Percentiles rank a stretch among this genome's conserved stretches.
phyloP scores from a whole-genome alignment of 208 protist genomes.

The Trypanosoma rangeli region DNA sequence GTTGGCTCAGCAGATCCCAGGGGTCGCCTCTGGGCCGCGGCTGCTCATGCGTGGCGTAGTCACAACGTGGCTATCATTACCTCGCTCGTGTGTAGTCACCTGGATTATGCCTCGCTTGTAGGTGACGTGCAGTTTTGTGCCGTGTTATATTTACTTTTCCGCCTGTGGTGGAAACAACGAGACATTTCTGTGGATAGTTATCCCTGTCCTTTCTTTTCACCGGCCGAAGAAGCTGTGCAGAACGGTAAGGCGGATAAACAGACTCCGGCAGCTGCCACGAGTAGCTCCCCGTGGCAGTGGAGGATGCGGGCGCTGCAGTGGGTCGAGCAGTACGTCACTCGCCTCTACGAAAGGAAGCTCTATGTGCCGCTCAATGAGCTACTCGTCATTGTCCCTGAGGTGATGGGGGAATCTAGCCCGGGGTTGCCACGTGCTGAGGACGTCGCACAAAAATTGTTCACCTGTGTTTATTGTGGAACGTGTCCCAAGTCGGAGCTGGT shows the following conservation, averaged over 20 bases:
- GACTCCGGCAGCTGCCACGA: neutral
- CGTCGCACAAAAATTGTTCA: slow-evolving; percentile 80
- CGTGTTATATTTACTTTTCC: slow-evolving; percentile 74
- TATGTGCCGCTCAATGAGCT: slow-evolving; percentile 85
- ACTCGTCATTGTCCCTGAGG: slow-evolving; percentile 70
- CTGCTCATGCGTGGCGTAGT: slow-evolving; percentile 61
- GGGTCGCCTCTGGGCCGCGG: slow-evolving; percentile 65
- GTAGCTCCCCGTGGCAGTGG: slow-evolving; percentile 53
- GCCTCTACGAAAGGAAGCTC: slow-evolving; percentile 56
- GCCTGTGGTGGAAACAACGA: slow-evolving; percentile 80
- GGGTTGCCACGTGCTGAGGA: slow-evolving; percentile 65
- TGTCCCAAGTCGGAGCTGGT: slow-evolving; percentile 64
- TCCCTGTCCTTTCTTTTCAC: slow-evolving; percentile 26
- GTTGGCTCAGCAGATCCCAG: slow-evolving; percentile 38
- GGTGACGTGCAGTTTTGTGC: slow-evolving; percentile 84
- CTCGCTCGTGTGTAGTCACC: slow-evolving; percentile 47
- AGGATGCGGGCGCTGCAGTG: slow-evolving; percentile 79
- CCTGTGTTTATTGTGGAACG: slow-evolving; percentile 74
- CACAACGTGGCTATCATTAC: slow-evolving; percentile 56
- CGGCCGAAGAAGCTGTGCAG: neutral
- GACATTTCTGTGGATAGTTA: slow-evolving; percentile 29
- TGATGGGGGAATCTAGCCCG: slow-evolving; percentile 63
- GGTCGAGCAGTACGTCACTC: slow-evolving; percentile 73
- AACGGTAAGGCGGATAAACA: neutral
- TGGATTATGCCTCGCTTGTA: slow-evolving; percentile 77